These are phyloP conservation scores for Cystobasidium pallidum DNA, from an alignment of 1,284 basidiomycete genomes.

Conservation along the genomic window DNA sequence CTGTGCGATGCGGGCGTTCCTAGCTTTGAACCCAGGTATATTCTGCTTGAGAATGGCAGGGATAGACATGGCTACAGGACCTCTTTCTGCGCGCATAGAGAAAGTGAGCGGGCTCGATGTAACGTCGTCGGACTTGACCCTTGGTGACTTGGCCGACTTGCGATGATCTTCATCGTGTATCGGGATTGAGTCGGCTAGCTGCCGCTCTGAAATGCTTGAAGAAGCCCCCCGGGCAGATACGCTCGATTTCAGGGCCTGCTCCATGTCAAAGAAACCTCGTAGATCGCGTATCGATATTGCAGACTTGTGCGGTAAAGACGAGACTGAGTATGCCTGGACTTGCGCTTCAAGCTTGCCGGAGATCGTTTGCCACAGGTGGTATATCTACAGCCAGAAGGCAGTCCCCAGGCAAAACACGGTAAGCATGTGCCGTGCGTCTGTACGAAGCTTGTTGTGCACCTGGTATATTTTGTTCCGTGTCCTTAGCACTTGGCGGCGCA, in stretches of 20 bases:
- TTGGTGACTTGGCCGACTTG: not conserved
- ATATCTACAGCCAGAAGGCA: no score
- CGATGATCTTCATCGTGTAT: conserved; percentile 27
- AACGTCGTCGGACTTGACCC: not conserved
- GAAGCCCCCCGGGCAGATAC: not conserved
- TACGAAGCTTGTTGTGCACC: no score
- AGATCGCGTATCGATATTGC: no score
- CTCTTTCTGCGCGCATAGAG: not conserved
- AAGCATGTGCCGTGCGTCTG: no score
- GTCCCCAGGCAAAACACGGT: no score
- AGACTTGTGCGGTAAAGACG: no score
- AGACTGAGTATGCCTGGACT: no score
- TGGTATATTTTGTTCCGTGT: no score
- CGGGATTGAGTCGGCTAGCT: conserved; percentile 35
- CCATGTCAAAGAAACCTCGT: no score
- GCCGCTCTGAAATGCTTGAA: conserved; percentile 1
- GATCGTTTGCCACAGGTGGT: no score
- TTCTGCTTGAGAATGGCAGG: conserved; percentile 43
- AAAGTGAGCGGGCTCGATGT: not conserved
- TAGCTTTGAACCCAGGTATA: conserved; percentile 38
- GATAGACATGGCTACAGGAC: conserved; percentile 25
- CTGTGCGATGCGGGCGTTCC: conserved; percentile 5
- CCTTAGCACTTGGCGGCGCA: no score
- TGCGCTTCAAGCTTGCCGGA: not conserved
- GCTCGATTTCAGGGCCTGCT: conserved; percentile 11